phyloP scores from a whole-genome alignment of 1,284 basidiomycete genomes.

The Moniliophthora roreri region DNA sequence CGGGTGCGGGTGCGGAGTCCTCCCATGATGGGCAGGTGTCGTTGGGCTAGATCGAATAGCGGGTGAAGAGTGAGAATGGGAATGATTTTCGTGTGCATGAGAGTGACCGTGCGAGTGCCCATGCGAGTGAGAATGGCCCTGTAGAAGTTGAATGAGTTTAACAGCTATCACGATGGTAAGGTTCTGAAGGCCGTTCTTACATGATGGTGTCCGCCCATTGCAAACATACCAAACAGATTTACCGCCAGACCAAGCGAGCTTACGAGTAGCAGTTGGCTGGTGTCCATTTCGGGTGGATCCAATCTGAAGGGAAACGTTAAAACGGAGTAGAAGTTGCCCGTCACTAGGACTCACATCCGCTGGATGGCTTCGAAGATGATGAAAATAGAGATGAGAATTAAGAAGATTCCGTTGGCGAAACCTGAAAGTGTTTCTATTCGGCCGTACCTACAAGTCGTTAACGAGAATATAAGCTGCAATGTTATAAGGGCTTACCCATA shows the following conservation, averaged over 20 bases:
- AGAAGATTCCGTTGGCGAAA: slow-evolving; percentile 96
- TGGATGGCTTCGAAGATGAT: slow-evolving; percentile 99
- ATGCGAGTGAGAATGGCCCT: slow-evolving; percentile 61
- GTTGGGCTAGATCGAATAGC: too few species aligned
- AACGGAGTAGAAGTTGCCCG: slow-evolving; percentile 1
- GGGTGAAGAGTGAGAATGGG: slow-evolving; percentile 19
- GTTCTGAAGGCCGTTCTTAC: slow-evolving; percentile 43
- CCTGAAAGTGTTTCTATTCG: slow-evolving; percentile 99
- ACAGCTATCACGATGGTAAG: too few species aligned
- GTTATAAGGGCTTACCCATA: slow-evolving; percentile 85
- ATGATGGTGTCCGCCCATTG: slow-evolving; percentile 95
- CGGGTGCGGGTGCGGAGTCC: too few species aligned
- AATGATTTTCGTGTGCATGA: slow-evolving; percentile 32
- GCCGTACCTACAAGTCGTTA: slow-evolving; percentile 85
- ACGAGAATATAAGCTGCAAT: too few species aligned
- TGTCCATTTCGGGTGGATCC: slow-evolving; percentile 98
- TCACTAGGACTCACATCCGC: slow-evolving; percentile 66
- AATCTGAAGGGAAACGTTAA: slow-evolving; percentile 46
- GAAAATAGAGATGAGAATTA: slow-evolving; percentile 96
- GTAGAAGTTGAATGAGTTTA: too few species aligned
- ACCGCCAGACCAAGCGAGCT: slow-evolving; percentile 88
- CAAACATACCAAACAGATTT: slow-evolving; percentile 99
- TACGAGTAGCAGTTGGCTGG: slow-evolving; percentile 88
- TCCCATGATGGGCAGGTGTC: too few species aligned
- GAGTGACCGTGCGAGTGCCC: slow-evolving; percentile 40